A percentile compares a stretch with the other conserved stretches of the same genome.
Evolutionary conservation across 352 stramenopile genomes (phyloP).

Genomic region (Phytopythium delawarense): DNA sequence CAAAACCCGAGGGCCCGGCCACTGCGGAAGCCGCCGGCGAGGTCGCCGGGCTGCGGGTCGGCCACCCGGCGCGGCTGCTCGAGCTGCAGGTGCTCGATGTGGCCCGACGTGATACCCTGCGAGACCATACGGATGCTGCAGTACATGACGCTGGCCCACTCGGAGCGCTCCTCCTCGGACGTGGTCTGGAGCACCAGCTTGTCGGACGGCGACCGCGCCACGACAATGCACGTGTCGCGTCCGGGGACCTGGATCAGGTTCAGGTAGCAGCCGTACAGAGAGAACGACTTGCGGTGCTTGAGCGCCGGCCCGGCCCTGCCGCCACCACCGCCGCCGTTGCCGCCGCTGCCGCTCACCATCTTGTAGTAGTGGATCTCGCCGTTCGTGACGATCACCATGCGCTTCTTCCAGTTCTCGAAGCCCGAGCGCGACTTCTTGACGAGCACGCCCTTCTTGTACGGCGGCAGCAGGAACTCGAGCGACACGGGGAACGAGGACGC

Average conservation of each 20-base stretch:
- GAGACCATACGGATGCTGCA: constrained; percentile 87
- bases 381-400: constrained; percentile 75
- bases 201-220: constrained; percentile 79
- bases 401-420: constrained; percentile 86
- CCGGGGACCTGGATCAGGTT: constrained; percentile 73
- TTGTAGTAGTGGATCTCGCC: constrained; percentile 85
- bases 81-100: constrained; percentile 73
- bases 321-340: neutral
- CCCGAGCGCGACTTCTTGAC: constrained; percentile 84
- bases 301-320: constrained; percentile 27
- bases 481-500: constrained; percentile 53
- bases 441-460: constrained; percentile 76
- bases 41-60: constrained; percentile 16
- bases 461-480: constrained; percentile 76
- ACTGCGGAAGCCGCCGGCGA: constrained; percentile 28
- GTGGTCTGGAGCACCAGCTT: constrained; percentile 77
- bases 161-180: constrained; percentile 72
- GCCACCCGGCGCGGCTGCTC: constrained; percentile 34
- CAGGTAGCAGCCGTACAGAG: constrained; percentile 78
- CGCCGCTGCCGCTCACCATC: constrained; percentile 34
- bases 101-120: constrained; percentile 77
- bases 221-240: constrained; percentile 75
- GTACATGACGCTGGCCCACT: constrained; percentile 86
- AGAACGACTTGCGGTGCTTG: constrained; percentile 84
- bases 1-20: constrained; percentile 25